A percentile compares a stretch with the other conserved stretches of the same genome.
These are phyloP conservation scores for Lolium rigidum DNA, from an alignment of 176 grass and related monocot species.

Conservation along the genomic window DNA sequence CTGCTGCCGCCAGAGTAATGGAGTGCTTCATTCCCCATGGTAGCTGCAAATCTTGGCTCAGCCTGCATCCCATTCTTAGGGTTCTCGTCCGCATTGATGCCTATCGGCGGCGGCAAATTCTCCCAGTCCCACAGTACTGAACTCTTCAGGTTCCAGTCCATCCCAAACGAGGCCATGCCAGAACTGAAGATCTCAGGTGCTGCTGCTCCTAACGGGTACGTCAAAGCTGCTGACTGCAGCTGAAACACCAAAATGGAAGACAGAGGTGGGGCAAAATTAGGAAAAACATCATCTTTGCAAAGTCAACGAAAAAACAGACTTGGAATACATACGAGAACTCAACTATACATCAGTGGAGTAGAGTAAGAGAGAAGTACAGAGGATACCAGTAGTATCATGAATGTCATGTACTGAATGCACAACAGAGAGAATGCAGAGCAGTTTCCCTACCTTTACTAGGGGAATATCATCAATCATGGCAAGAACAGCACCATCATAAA, in stretches of 20 bases:
- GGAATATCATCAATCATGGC: constrained; percentile 42
- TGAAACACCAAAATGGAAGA: constrained; percentile 29
- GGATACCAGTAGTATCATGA: not conserved
- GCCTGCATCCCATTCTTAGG: constrained; percentile 32
- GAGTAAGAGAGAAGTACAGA: constrained; percentile 34
- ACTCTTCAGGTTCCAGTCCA: constrained; percentile 67
- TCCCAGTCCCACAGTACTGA: constrained; percentile 61
- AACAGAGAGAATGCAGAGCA: constrained; percentile 5
- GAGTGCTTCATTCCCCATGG: constrained; percentile 31
- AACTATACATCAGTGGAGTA: constrained; percentile 15
- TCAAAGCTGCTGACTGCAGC: constrained; percentile 20
- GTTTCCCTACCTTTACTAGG: constrained; percentile 23
- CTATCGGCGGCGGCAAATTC: constrained; percentile 21
- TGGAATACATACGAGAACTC: constrained; percentile 25
- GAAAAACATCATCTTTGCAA: not conserved
- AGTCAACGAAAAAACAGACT: constrained; percentile 11
- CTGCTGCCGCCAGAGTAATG: constrained; percentile 45
- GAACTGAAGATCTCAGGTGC: constrained; percentile 10
- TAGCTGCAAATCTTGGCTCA: constrained; percentile 36
- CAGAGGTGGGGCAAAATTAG: not conserved
- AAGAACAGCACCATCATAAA: constrained; percentile 41
- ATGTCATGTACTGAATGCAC: constrained; percentile 8
- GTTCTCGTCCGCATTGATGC: constrained; percentile 26
- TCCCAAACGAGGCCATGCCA: constrained; percentile 54
- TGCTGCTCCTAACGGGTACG: constrained; percentile 23